Base-by-base conservation (phyloP, 1,284 basidiomycete species). In the Butyriboletus appendiculatus region DNA sequence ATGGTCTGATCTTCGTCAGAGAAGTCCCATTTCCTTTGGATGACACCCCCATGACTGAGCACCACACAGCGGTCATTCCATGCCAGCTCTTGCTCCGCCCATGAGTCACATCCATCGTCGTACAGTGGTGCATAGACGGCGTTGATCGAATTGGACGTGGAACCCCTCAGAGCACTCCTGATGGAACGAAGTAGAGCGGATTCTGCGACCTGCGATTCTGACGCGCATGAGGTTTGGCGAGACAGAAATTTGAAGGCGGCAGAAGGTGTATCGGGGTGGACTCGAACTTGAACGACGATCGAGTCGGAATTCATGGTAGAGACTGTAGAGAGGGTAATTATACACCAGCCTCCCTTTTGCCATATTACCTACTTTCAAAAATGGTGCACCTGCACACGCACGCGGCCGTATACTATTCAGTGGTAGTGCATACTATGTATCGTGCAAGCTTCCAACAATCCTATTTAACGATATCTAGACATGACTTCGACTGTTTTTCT, bases 1-100 rank as follows among this genome's bases (percentile, higher is more conserved):
- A 95, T 81, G 2, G 81, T 77, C 65, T 93, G 86, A 7, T 77
- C 79, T 61, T 92, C 86, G 28, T 85, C 76, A 6, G 78, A 73
- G 64, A 92, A 92, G 48, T 81, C 83, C 85, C 89, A 95, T 61
- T 85, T 84, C 61, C 87, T 85, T 50, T 78, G 76, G 44, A 94
- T 79, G 26, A 92, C 74, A 1, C 85, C 85, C 0, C 90, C 92
- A 26, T 79, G 75, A 56, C 82, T 86, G 69, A 91, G 79, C 0
- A 92, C 75, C 1, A 92, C 86, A 12, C 79, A 82, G 53, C 76
- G 75, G 15, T 77, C 78, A 59, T 86, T 84, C 93, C 93, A 96
- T 6, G 81, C 77, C 7, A 96, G 74, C 54, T 84, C 78, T 52
- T 79, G 75, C 54, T 79, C 79, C 20, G 73, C 72, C 60, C 65